A percentile compares a stretch with the other conserved stretches of the same genome.
Evolutionary conservation across 1,139 yeast species (phyloP).

Genomic region (Pichia sp.): DNA sequence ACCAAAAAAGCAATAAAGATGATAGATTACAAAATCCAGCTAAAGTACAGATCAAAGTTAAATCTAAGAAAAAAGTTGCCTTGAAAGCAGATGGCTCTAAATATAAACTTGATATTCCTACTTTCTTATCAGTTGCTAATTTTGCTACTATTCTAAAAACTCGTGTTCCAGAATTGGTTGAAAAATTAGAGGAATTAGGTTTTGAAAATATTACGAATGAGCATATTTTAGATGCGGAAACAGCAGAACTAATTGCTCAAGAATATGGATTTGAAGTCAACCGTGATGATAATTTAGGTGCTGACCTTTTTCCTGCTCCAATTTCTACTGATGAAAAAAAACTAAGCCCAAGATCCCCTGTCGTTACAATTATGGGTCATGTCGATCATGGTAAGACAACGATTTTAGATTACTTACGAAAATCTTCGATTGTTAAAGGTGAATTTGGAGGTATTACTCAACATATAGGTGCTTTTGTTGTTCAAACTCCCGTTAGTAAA

Average conservation of each 20-base stretch:
- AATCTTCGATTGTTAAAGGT: slow-evolving; percentile 71
- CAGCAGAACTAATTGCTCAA: slow-evolving; percentile 80
- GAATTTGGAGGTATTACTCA: slow-evolving; percentile 98
- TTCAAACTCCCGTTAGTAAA: slow-evolving; percentile 65
- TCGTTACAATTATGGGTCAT: slow-evolving; percentile 97
- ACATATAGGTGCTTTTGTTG: slow-evolving; percentile 96
- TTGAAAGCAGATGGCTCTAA: slow-evolving; percentile 12
- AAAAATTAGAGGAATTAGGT: slow-evolving; percentile 61
- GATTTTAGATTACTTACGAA: slow-evolving; percentile 76
- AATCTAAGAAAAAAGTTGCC: slow-evolving; percentile 12
- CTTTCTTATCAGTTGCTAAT: slow-evolving; percentile 68
- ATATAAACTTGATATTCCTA: slow-evolving; percentile 50
- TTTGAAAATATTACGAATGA: slow-evolving; percentile 71
- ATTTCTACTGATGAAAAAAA: slow-evolving; percentile 27
- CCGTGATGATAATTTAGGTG: slow-evolving; percentile 52
- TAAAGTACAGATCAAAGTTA: slow-evolving; percentile 6
- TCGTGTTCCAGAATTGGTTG: slow-evolving; percentile 53
- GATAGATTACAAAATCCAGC: background rate
- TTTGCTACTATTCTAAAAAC: slow-evolving; percentile 66
- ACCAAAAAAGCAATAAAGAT: background rate
- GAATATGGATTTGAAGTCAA: slow-evolving; percentile 74
- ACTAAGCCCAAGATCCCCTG: slow-evolving; percentile 75
- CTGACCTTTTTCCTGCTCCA: slow-evolving; percentile 56
- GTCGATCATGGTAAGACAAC: slow-evolving; percentile 99
- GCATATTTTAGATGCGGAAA: slow-evolving; percentile 78